Evolutionary conservation across 345 rosid species (phyloP).

Genomic region (Rhizophora mangle): DNA sequence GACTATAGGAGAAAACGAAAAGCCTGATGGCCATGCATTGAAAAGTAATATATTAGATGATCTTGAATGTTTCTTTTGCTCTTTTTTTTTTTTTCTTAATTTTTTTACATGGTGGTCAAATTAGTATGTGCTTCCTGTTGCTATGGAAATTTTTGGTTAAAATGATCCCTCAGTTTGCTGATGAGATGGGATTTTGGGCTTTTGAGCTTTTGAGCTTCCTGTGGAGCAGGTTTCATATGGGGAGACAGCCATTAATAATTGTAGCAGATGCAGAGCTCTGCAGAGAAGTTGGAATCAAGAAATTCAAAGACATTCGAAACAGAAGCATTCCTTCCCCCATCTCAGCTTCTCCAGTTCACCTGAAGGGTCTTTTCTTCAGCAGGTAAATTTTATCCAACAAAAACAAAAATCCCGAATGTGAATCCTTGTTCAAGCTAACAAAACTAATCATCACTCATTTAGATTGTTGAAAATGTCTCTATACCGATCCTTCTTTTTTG

Average conservation of each 20-base stretch:
- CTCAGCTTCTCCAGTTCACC: constrained; percentile 89
- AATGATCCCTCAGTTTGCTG: not conserved
- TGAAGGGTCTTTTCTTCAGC: constrained; percentile 94
- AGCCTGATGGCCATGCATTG: not conserved
- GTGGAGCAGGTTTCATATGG: constrained; percentile 87
- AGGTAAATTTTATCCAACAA: constrained; percentile 33
- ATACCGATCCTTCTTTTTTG: too few relatives aligned
- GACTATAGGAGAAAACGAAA: too few relatives aligned
- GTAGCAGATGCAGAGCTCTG: constrained; percentile 82
- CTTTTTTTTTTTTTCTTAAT: too few relatives aligned
- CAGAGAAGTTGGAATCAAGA: constrained; percentile 84
- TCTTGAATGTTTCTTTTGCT: not conserved
- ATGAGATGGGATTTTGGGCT: not conserved
- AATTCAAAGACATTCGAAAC: constrained; percentile 76
- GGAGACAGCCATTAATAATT: constrained; percentile 84
- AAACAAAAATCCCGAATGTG: too few relatives aligned
- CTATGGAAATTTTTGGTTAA: not conserved
- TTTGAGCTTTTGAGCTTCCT: not conserved
- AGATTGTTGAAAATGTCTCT: too few relatives aligned
- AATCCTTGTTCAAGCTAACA: too few relatives aligned
- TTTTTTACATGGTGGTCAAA: too few relatives aligned
- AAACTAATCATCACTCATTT: too few relatives aligned
- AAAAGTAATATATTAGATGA: not conserved
- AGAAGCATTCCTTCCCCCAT: constrained; percentile 96
- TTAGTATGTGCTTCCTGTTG: not conserved